Percentiles rank a stretch among this genome's conserved stretches.
phyloP scores from a whole-genome alignment of 2,329 filamentous ascomycete species.

The Fusarium mundagurra region DNA sequence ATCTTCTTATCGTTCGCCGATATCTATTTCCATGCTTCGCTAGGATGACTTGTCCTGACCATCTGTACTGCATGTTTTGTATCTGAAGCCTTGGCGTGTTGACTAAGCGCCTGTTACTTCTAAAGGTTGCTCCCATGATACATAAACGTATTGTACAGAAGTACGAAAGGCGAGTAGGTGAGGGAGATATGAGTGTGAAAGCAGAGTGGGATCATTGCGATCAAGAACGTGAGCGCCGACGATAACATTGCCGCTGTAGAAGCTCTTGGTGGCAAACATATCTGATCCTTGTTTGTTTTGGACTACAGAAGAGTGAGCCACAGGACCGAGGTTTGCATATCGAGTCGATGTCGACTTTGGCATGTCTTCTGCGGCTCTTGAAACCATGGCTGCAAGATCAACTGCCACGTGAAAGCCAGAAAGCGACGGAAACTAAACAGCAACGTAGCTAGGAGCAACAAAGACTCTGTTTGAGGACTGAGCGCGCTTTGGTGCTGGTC shows the following conservation, averaged over 20 bases:
- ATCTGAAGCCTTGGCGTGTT: background rate
- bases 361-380: no score
- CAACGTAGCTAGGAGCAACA: background rate
- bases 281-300: background rate
- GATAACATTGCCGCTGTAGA: background rate
- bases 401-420: background rate
- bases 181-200: background rate
- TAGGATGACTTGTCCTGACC: background rate
- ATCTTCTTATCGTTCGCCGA: background rate
- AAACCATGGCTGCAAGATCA: background rate
- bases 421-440: background rate
- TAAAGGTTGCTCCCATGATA: no score
- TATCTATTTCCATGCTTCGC: background rate
- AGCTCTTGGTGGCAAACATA: background rate
- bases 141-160: background rate
- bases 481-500: background rate
- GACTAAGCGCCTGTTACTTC: rapidly evolving
- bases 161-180: background rate
- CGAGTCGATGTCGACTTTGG: no score
- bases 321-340: no score
- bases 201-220: background rate
- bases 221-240: background rate
- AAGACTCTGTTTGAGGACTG: background rate
- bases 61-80: background rate
- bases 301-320: background rate